Evolutionary conservation across 208 protist species (phyloP), one percentile per base, ranked within the genome.

Genomic region (Leptomonas pyrrhocoris): DNA sequence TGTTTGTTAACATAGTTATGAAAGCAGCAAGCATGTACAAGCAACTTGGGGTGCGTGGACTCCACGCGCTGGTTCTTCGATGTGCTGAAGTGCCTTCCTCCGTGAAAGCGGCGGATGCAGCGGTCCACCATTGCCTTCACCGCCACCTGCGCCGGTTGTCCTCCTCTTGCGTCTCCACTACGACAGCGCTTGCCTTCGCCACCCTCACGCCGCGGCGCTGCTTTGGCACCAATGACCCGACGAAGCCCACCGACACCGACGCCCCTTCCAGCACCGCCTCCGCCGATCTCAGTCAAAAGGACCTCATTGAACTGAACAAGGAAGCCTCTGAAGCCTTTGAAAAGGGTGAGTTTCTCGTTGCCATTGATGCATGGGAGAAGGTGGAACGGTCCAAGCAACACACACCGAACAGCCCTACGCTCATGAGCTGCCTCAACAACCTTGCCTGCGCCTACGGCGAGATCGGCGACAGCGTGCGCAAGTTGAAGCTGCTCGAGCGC

Each of bases 381-480:
- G 81, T 94, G 38, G 73, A 60, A n/a, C 50, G 69, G 31, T 75
- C 79, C 18, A 61, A 82, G 50, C 68, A 80, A 42, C 78, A 86
- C 79, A 81, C 45, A 36, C 63, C 76, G 36, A 79, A 85, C 70
- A 92, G 79, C 67, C 79, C 78, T 19, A 83, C 79, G 9, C 77
- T 93, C 55, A 92, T 96, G 85, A 89, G 77, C 73, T 94, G 86
- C 63, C 74, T 94, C 23, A 89, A 93, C 72, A 94, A 96, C 67
- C 79, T 96, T 34, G 92, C 92, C n/a, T 94, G 87, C 60, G 86
- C 84, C 30, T 96, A 96, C 66, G 88, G 92, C 8, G 86, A 94
- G 46, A 79, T 92, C 18, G 92, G 92, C 12, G 55, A 96, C 78
- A 79, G 85, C 63, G 60, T 61, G 31, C 88, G 81, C 56, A 93